Evolutionary conservation across 257 asterid species (phyloP).

Genomic region (Scutellaria galericulata): DNA sequence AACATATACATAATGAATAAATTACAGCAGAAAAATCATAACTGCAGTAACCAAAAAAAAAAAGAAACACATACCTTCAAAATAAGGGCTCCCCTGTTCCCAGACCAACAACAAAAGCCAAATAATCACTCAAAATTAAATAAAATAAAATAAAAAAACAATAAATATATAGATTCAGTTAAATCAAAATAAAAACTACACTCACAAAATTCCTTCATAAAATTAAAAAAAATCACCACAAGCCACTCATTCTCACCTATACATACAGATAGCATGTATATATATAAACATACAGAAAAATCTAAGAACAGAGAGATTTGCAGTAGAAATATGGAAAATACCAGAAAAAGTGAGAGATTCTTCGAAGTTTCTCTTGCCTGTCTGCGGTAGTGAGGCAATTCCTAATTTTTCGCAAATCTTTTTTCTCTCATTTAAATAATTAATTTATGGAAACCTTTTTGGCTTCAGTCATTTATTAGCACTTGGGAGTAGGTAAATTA

Average conservation of each 20-base stretch:
- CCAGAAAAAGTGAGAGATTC: constrained; percentile 32
- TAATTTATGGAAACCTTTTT: constrained; percentile 18
- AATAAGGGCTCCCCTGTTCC: background rate
- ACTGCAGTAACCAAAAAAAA: background rate
- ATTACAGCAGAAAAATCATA: no score
- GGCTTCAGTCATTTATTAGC: background rate
- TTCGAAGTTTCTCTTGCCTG: constrained; percentile 4
- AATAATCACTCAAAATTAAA: background rate
- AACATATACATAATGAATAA: no score
- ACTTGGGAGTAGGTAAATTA: constrained; percentile 11
- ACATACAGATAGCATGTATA: background rate
- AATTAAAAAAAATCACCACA: background rate
- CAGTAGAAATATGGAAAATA: background rate
- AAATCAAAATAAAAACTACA: constrained; percentile 35
- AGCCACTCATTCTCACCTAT: background rate
- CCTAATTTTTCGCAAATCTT: background rate
- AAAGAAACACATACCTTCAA: constrained; percentile 10
- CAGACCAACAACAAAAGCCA: background rate
- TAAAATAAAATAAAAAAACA: no score
- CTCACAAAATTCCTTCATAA: constrained; percentile 17
- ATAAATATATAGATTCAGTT: constrained; percentile 28
- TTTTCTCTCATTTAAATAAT: background rate
- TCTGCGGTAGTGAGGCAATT: constrained; percentile 3
- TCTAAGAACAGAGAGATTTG: background rate
- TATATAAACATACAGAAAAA: background rate